phyloP scores from a whole-genome alignment of 176 grass and related monocot genomes.

The Phoenix roebelenii region DNA sequence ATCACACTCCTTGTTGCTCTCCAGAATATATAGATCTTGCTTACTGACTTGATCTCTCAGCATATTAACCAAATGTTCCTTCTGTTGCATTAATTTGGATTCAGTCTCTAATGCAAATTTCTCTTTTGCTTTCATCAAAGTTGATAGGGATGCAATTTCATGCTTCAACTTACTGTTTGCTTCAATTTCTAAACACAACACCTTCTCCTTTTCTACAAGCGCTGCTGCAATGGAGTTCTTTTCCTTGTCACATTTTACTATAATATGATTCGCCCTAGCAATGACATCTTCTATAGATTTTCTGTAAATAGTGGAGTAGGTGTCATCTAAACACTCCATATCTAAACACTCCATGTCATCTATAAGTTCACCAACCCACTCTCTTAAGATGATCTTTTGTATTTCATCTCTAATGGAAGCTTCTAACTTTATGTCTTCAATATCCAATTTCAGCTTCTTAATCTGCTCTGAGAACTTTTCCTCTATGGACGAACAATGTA shows the following conservation, averaged over 20 bases:
- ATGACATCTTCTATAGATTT: constrained; percentile 28
- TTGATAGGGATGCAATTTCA: constrained; percentile 22
- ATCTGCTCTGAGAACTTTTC: constrained; percentile 14
- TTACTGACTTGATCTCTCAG: constrained; percentile 36
- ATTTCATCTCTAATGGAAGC: constrained; percentile 26
- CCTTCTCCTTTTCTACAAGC: constrained; percentile 19
- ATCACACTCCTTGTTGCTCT: constrained; percentile 30
- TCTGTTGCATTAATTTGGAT: constrained; percentile 17
- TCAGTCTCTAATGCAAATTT: constrained; percentile 28
- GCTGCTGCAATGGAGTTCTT: constrained; percentile 8
- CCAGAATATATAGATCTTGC: constrained; percentile 32
- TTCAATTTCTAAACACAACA: constrained; percentile 26
- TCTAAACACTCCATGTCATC: constrained; percentile 26
- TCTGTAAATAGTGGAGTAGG: constrained; percentile 32
- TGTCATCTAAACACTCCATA: constrained; percentile 16
- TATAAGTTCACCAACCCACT: constrained; percentile 24
- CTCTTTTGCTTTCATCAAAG: constrained; percentile 31
- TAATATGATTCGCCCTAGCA: constrained; percentile 25
- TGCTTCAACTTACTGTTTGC: constrained; percentile 36
- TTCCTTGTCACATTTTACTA: constrained; percentile 20
- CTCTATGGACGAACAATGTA: constrained; percentile 2
- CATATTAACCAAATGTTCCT: constrained; percentile 26
- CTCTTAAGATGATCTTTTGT: constrained; percentile 32
- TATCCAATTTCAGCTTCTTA: constrained; percentile 18
- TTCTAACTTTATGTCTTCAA: constrained; percentile 30